These are phyloP conservation scores for Nannochloropsis salina DNA, from an alignment of 108 stramenopile genomes.

Conservation along the genomic window DNA sequence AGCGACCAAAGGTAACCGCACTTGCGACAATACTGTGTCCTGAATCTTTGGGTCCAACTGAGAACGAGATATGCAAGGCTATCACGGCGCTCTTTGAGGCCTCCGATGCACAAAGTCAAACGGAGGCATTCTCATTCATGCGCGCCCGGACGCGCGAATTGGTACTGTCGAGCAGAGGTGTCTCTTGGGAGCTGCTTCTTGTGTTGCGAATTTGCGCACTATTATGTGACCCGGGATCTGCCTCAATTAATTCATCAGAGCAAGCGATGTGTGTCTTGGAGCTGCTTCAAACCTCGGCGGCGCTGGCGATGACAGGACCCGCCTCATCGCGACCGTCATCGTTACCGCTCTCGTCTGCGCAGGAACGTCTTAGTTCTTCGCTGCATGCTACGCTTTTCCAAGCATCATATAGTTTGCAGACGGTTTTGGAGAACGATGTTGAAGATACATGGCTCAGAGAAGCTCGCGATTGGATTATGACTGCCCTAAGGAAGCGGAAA, in stretches of 20 bases:
- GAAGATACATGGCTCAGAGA: not conserved
- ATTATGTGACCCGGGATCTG: constrained; percentile 14
- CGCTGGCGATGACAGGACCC: constrained; percentile 1
- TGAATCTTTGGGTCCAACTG: not conserved
- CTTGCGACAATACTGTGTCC: not conserved
- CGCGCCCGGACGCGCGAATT: not conserved
- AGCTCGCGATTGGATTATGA: constrained; percentile 3
- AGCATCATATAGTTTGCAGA: not conserved
- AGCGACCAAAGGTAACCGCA: not conserved
- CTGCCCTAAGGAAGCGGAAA: not conserved
- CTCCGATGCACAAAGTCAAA: not conserved
- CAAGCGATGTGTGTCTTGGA: not conserved
- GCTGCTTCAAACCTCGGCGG: not conserved
- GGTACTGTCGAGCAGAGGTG: not conserved
- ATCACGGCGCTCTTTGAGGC: not conserved
- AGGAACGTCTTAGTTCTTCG: not conserved
- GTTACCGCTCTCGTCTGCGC: too few species aligned
- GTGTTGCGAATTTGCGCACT: not conserved
- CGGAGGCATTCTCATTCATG: not conserved
- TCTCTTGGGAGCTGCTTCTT: not conserved
- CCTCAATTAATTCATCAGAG: not conserved
- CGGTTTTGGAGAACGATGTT: not conserved
- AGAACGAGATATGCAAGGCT: not conserved
- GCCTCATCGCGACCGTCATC: not conserved
- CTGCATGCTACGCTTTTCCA: not conserved